Evolutionary conservation across 2,329 filamentous ascomycete species (phyloP), one percentile per base, ranked within the genome.

Genomic region (Ceratocystis huliohia): DNA sequence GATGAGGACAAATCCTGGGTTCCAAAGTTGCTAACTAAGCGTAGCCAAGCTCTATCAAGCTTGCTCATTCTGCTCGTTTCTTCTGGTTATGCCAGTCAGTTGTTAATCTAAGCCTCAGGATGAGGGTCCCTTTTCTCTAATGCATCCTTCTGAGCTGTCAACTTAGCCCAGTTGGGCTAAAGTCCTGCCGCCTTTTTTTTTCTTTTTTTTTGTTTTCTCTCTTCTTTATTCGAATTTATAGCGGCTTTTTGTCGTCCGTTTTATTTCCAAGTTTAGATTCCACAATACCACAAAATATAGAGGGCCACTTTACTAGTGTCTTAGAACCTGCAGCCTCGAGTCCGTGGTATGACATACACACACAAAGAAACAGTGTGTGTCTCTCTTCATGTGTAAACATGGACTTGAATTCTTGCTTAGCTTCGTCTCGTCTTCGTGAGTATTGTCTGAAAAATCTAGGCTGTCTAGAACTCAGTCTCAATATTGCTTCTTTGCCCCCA

Each of bases 21-120:
- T 41, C 37, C 37, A 41, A 41, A 13, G 37, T 41, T 41, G 37
- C 37, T 28, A 53, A 15, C 8, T 20, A 5, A 13, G 37, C 10
- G 7, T 15, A 17, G 22, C 48, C 46, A 50, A 13, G 37, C 7
- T 13, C 37, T 41, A 41, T 41, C 37, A 41, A 41, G 37, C 37
- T 41, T 13, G 37, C 37, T 41, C 37, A 41, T 41, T 41, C 37
- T 37, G 37, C 8, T 37, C 37, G 37, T 20, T 50, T 10, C 46
- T 22, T 20, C 20, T 53, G 48, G 8, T 25, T 25, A n/a, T 50
- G 46, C 22, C 25, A 33, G 53, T 59, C 48, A 53, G 48, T 59
- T 59, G 53, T 59, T 37, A 37, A 59, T 59, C 53, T 59, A 17
- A 59, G 53, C 53, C 53, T 59, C 53, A 59, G 15, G 53, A 59